Evolutionary conservation across 1,284 basidiomycete genomes (phyloP), one percentile per base, ranked within the genome.

Genomic region (Ustilago vetiveriae): DNA sequence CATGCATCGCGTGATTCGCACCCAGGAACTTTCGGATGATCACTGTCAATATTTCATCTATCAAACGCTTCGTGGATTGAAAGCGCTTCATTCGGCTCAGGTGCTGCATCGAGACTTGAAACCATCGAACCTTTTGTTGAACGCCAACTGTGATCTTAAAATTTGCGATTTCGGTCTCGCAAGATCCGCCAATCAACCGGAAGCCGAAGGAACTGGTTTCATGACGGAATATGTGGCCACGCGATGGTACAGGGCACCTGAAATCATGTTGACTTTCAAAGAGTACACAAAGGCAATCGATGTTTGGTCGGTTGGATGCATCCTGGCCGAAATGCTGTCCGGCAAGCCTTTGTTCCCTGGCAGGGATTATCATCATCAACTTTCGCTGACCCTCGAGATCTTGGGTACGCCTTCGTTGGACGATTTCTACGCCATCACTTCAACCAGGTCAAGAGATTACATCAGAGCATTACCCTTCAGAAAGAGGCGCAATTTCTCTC

Each of bases 41-140:
- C 94, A 95, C 82, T 92, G 89, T 79, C 92, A 95, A 82, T 96
- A 96, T 82, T 95, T 95, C 82, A 90, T 94, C 74, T 96, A 96
- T 82, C 93, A 95, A 55, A 82, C 80, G 9, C 53, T 82, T 30
- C 67, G 82, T 17, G 81, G 80, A 2, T 67, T 82, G 43, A 82
- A 82, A 56, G 81, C 81, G 30, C 63, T 82, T 10, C 80, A 82
- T 43, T 77, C 78, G 24, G 80, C 80, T 6, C 74, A 80, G 40
- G 80, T 82, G 24, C 38, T 82, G 41, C 80, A 82, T 48, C 68
- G 80, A 16, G 80, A 82, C 50, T 44, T 82, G 23, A 82, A 82
- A 52, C 78, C 79, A 5, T 72, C 64, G n/a, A 82, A 80, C 43
- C 43, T 82, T 27, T 60, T 81, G 4, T 38, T 82, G 24, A 82